Percentiles rank a stretch among this genome's conserved stretches.
Conservation (phyloP, 768 basidiomycete species). For the Gloeophyllum trabeum region DNA sequence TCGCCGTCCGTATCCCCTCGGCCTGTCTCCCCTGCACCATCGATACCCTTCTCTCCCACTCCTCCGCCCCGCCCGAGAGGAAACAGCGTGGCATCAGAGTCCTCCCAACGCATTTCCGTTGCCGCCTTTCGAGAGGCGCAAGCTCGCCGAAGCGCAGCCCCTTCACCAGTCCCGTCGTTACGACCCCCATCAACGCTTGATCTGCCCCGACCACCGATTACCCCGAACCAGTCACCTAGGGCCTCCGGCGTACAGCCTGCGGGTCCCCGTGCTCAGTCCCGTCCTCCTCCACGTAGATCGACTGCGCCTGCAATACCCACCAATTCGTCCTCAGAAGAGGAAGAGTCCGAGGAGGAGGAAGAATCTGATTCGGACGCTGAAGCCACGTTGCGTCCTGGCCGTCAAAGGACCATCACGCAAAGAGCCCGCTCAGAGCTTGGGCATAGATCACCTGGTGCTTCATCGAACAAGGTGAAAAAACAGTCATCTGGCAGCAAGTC, state of each 20-base stretch:
- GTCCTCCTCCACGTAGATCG: conserved; percentile 8
- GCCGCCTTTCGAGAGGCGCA: conserved; percentile 76
- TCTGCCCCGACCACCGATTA: conserved; percentile 12
- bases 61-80: conserved; percentile 43
- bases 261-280: conserved; percentile 8
- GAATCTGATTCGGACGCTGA: conserved; percentile 20
- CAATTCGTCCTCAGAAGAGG: conserved; percentile 18
- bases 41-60: conserved; percentile 5
- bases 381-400: conserved; percentile 19
- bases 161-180: conserved; percentile 45
- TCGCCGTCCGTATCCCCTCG: conserved; percentile 18
- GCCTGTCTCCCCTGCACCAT: conserved; percentile 11
- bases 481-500: conserved; percentile 9
- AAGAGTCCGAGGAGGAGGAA: conserved; percentile 23
- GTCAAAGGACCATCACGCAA: conserved; percentile 23
- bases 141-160: conserved; percentile 49
- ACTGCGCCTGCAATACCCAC: conserved; percentile 3
- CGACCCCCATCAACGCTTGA: conserved; percentile 25
- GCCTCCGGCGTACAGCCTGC: conserved; percentile 20
- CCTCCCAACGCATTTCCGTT: conserved; percentile 67
- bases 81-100: conserved; percentile 47
- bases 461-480: background rate
- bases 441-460: background rate
- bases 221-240: conserved; percentile 9
- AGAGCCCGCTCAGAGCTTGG: background rate